Evolutionary conservation across 306 rosid genomes (phyloP).

Genomic region (Quercus bicolor): DNA sequence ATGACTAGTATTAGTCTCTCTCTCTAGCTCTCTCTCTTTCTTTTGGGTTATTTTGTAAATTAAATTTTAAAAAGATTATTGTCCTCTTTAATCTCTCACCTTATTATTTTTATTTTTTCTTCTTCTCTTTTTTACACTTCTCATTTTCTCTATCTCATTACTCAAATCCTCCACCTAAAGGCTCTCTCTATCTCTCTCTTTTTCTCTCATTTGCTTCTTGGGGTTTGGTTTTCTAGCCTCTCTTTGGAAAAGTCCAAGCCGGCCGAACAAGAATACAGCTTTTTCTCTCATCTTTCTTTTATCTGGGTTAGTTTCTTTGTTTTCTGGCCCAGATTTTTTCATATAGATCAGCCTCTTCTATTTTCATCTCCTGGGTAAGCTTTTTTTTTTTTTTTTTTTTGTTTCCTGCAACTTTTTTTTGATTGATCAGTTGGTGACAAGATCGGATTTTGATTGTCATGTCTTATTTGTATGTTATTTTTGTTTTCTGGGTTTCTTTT

Average conservation of each 20-base stretch:
- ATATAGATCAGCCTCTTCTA: constrained; percentile 43
- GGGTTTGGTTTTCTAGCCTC: constrained; percentile 40
- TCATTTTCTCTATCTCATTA: constrained; percentile 10
- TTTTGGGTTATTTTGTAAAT: constrained; percentile 54
- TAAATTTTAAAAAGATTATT: constrained; percentile 29
- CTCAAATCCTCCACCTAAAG: constrained; percentile 55
- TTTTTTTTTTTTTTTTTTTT: not conserved
- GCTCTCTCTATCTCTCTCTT: constrained; percentile 33
- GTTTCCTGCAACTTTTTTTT: not conserved
- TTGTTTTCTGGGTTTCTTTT: constrained; percentile 21
- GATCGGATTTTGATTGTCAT: constrained; percentile 20
- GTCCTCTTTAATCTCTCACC: constrained; percentile 50
- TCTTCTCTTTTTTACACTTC: constrained; percentile 8
- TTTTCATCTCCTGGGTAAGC: constrained; percentile 35
- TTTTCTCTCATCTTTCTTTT: not conserved
- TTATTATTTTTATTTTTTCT: constrained; percentile 21
- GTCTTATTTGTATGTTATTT: constrained; percentile 25
- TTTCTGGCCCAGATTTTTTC: constrained; percentile 23
- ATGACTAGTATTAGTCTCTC: constrained; percentile 21
- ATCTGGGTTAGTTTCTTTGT: constrained; percentile 20
- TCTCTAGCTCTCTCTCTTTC: constrained; percentile 11
- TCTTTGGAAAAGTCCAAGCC: constrained; percentile 9
- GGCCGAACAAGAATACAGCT: constrained; percentile 5
- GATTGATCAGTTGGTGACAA: constrained; percentile 36
- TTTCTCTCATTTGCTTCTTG: constrained; percentile 45